Conservation (phyloP, 495 filamentous ascomycete species). For the Platismatia glauca region DNA sequence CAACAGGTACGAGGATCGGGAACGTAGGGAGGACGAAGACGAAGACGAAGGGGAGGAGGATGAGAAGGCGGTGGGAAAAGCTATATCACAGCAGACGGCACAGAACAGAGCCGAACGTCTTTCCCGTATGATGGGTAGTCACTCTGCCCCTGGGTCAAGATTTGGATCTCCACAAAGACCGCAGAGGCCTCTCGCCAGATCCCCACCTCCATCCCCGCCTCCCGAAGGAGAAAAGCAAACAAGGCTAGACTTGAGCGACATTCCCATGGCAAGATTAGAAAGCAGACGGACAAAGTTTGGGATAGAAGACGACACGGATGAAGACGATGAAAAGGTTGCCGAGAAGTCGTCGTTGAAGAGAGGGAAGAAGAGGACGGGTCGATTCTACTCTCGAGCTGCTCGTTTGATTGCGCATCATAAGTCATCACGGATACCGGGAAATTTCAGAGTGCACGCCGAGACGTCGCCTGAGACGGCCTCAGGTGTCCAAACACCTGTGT, state of each 20-base stretch:
- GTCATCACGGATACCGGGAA: constrained; percentile 30
- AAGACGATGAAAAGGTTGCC: constrained; percentile 13
- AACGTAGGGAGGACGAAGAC: background rate
- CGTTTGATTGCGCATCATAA: constrained; percentile 20
- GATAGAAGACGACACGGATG: constrained; percentile 25
- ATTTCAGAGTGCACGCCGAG: constrained; percentile 33
- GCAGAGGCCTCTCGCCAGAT: constrained; percentile 9
- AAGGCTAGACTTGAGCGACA: constrained; percentile 21
- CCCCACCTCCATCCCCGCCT: constrained; percentile 20
- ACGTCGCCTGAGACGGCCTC: constrained; percentile 9
- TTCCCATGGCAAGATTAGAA: constrained; percentile 23
- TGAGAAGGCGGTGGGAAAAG: constrained; percentile 14
- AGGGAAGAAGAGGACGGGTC: constrained; percentile 4
- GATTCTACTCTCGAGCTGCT: constrained; percentile 10
- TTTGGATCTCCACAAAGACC: constrained; percentile 13
- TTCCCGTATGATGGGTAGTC: constrained; percentile 22
- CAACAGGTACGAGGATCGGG: background rate
- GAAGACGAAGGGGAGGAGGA: constrained; percentile 11
- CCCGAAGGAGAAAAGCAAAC: background rate
- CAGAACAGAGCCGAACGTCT: constrained; percentile 24
- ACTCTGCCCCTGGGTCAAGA: constrained; percentile 24
- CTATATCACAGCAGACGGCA: constrained; percentile 20
- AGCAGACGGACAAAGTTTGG: constrained; percentile 20
- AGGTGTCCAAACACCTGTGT: constrained; percentile 50
- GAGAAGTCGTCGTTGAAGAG: background rate